These are phyloP conservation scores for Suillus lakei DNA, from an alignment of 768 basidiomycete species.

Conservation along the genomic window DNA sequence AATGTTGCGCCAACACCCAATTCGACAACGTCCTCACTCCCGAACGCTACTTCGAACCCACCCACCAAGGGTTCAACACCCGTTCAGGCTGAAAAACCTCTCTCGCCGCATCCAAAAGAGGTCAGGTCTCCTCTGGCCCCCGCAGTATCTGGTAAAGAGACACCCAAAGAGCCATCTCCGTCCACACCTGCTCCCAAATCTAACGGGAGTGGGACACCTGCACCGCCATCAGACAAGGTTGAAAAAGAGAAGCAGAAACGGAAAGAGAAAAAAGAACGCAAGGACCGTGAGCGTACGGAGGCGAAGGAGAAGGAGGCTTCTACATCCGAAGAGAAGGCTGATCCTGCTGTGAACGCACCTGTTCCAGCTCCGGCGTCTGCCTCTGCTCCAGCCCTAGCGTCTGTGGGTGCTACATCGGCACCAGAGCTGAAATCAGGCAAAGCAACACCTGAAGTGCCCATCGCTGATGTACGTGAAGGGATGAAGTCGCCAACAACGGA, in stretches of 20 bases:
- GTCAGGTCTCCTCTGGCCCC: conserved; percentile 42
- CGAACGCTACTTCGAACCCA: conserved; percentile 38
- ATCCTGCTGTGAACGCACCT: conserved; percentile 29
- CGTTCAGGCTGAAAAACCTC: conserved; percentile 41
- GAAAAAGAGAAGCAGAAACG: conserved; percentile 63
- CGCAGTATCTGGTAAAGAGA: conserved; percentile 26
- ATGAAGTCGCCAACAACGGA: conserved; percentile 63
- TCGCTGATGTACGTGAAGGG: conserved; percentile 36
- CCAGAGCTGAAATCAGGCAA: conserved; percentile 42
- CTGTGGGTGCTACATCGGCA: too few species aligned
- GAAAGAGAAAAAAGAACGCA: conserved; percentile 68
- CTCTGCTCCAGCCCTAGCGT: neutral
- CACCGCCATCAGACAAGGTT: conserved; percentile 47
- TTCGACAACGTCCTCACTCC: conserved; percentile 58
- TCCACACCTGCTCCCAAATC: conserved; percentile 34
- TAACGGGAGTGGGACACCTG: conserved; percentile 36
- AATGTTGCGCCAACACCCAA: conserved; percentile 63
- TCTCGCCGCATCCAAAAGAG: conserved; percentile 34
- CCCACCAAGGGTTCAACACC: conserved; percentile 40
- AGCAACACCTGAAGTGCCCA: conserved; percentile 38
- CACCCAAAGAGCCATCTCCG: conserved; percentile 42
- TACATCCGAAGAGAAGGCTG: conserved; percentile 35
- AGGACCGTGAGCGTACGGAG: conserved; percentile 55
- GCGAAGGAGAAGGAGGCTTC: conserved; percentile 39
- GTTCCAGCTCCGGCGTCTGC: neutral